Conservation (phyloP, 495 filamentous ascomycete genomes). For the Neurospora sublineolata region DNA sequence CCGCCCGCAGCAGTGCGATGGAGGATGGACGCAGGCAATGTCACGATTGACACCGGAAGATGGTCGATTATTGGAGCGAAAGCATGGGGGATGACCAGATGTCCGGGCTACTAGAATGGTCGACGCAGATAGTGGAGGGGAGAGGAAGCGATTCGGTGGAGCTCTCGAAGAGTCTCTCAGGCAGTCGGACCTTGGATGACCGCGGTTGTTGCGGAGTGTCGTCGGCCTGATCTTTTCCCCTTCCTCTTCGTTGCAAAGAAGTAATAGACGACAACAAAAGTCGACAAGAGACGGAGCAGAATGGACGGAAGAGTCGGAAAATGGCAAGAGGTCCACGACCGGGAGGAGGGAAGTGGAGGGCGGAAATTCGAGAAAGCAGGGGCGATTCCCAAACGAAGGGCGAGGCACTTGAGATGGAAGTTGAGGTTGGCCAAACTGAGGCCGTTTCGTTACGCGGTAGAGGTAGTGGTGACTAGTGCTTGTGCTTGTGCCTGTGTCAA, state of each 20-base stretch:
- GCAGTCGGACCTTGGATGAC: not conserved
- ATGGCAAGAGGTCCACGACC: constrained; percentile 7
- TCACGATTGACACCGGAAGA: constrained; percentile 19
- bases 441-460: not conserved
- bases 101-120: not conserved
- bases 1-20: constrained; percentile 3
- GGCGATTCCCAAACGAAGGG: constrained; percentile 12
- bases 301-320: not conserved
- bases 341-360: not conserved
- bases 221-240: not conserved
- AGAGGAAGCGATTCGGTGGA: not conserved
- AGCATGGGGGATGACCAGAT: constrained; percentile 15
- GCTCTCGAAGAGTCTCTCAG: not conserved
- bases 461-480: not conserved
- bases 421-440: not conserved
- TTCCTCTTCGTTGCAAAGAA: not conserved
- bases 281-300: not conserved
- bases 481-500: not conserved
- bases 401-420: constrained; percentile 1
- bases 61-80: constrained; percentile 19
- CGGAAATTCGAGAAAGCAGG: constrained; percentile 18
- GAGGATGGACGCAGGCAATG: constrained; percentile 18
- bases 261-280: constrained; percentile 1
- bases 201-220: not conserved
- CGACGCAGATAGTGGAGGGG: not conserved